These are phyloP conservation scores for Articulospora tetracladia DNA, from an alignment of 495 filamentous ascomycete species.

Conservation along the genomic window DNA sequence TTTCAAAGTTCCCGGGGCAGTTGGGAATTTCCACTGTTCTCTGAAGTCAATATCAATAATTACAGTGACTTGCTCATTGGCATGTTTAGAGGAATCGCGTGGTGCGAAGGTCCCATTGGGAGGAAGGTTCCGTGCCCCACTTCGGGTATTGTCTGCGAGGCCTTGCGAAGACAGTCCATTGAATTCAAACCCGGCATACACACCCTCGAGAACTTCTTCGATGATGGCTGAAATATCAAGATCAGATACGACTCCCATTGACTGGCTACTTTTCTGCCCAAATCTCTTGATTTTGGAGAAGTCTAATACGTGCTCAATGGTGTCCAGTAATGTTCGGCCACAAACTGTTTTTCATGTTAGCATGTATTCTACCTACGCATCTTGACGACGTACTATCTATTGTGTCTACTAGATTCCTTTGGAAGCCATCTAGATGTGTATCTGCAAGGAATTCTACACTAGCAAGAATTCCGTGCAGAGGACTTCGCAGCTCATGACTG, in stretches of 20 bases:
- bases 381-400: conserved; percentile 31
- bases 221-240: conserved; percentile 23
- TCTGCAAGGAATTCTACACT: conserved; percentile 62
- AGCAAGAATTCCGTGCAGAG: conserved; percentile 55
- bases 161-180: conserved; percentile 15
- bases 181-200: conserved; percentile 44
- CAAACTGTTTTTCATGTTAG: conserved; percentile 37
- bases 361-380: neutral
- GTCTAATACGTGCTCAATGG: conserved; percentile 69
- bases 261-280: conserved; percentile 9
- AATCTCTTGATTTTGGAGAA: conserved; percentile 49
- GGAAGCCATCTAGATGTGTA: conserved; percentile 46
- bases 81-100: neutral
- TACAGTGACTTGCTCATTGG: conserved; percentile 4
- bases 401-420: conserved; percentile 56
- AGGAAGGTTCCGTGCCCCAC: neutral
- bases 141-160: conserved; percentile 10
- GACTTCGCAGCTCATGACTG: conserved; percentile 74
- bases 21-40: conserved; percentile 28
- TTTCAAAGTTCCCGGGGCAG: conserved; percentile 53
- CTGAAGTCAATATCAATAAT: conserved; percentile 17
- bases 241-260: conserved; percentile 7
- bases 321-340: conserved; percentile 66
- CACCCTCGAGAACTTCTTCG: conserved; percentile 49
- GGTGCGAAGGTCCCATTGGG: neutral